Percentiles rank a stretch among this genome's conserved stretches.
Conservation (phyloP, 805 yeast species). For the Soucietia sequanensis region DNA sequence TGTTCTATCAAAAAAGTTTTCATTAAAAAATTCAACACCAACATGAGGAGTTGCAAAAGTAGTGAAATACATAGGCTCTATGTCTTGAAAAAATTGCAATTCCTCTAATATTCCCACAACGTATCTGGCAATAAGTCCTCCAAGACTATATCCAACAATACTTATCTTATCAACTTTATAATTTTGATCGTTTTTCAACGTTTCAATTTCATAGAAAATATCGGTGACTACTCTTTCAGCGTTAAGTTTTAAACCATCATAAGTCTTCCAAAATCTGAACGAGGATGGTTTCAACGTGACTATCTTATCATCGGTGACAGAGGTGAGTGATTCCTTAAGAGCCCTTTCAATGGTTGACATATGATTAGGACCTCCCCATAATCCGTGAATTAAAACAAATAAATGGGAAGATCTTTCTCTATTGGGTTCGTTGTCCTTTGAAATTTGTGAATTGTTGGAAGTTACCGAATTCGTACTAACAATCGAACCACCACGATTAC, state of each 20-base stretch:
- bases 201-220: conserved; percentile 39
- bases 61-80: conserved; percentile 36
- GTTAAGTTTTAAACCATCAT: conserved; percentile 39
- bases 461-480: no score
- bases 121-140: conserved; percentile 82
- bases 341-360: conserved; percentile 36
- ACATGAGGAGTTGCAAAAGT: conserved; percentile 48
- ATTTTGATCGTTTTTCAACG: conserved; percentile 27
- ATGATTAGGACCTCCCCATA: conserved; percentile 45
- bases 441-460: no score
- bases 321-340: conserved; percentile 21
- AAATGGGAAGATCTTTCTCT: conserved; percentile 37
- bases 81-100: conserved; percentile 32
- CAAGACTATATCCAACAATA: conserved; percentile 83
- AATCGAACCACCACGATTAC: no score
- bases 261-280: conserved; percentile 44
- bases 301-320: conserved; percentile 22
- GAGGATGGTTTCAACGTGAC: conserved; percentile 38
- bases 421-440: no score
- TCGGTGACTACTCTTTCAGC: conserved; percentile 35
- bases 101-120: conserved; percentile 58
- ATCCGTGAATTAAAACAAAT: conserved; percentile 41
- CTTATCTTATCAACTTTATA: conserved; percentile 61
- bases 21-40: conserved; percentile 37
- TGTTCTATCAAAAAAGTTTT: conserved; percentile 27